Evolutionary conservation across 305 asterid genomes (phyloP), one percentile per base, ranked within the genome.

Genomic region (Fraxinus floribunda): DNA sequence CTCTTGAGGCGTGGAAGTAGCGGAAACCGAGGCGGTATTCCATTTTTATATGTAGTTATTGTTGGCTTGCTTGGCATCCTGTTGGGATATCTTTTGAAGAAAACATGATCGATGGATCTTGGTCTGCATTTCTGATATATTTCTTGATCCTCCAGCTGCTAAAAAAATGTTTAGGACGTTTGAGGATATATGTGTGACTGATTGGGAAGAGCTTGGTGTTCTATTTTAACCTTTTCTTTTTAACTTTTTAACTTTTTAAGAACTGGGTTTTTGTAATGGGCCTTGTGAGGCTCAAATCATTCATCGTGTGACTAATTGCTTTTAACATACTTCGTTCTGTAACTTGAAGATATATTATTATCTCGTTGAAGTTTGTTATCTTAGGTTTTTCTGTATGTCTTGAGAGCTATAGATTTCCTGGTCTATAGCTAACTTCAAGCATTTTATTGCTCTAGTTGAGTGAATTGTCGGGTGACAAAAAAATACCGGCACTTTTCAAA

Each of bases 51-150:
- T 49, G 95, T 92, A 35, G 39, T 95, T 81, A 82, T 91, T 29
- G 30, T 26, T 34, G 98, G 94, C 72, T 88, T 94, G 89, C 64
- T 97, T 46, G 95, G 98, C 86, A 83, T 95, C 81, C 80, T 97
- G 35, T 66, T 97, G 88, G 99, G 98, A 15, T 97, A 92, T 88
- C 88, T 94, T 83, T 72, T 97, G 90, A 97, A 93, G 93, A 90
- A 86, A 85, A 83, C 90, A 79, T 92, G 88, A 92, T 68, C 16
- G 52, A 52, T 30, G 79, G 81, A 82, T 66, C 76, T 60, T 75
- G 29, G 66, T 38, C 66, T 49, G 77, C 46, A 15, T 79, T 76
- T 60, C 41, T 75, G 75, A 55, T 78, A 34, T 49, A 82, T 76
- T 32, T 82, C 75, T 78, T 71, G 46, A 83, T 64, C 60, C 60